Percentiles rank a stretch among this genome's conserved stretches.
These are phyloP conservation scores for Termitomyces sp. DNA, from an alignment of 1,284 basidiomycete genomes.

Conservation along the genomic window DNA sequence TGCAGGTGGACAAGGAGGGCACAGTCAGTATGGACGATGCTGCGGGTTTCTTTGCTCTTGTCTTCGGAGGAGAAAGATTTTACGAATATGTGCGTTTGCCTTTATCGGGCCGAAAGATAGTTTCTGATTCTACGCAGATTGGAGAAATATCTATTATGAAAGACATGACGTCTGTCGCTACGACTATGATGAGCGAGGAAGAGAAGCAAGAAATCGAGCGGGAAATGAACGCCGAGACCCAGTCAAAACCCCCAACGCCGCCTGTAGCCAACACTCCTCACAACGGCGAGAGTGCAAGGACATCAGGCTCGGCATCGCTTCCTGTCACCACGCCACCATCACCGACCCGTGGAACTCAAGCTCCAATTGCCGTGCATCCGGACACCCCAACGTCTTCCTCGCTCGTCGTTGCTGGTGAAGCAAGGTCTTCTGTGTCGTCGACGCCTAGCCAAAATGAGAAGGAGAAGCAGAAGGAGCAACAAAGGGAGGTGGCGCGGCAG, in stretches of 20 bases:
- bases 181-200: conserved; percentile 83
- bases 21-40: conserved; percentile 76
- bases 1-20: conserved; percentile 67
- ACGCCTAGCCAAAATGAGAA: conserved; percentile 15
- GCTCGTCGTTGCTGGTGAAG: conserved; percentile 17
- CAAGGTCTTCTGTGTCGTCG: conserved; percentile 14
- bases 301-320: conserved; percentile 13
- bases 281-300: conserved; percentile 4
- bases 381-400: conserved; percentile 18
- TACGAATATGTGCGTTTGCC: conserved; percentile 69
- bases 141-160: conserved; percentile 93
- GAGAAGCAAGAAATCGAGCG: conserved; percentile 86
- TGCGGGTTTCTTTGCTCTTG: conserved; percentile 86
- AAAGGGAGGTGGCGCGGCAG: conserved; percentile 58
- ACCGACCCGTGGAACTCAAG: neutral
- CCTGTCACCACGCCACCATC: neutral
- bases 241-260: conserved; percentile 12
- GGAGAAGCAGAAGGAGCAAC: conserved; percentile 29
- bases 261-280: conserved; percentile 12
- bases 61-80: conserved; percentile 88
- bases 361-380: conserved; percentile 9
- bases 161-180: conserved; percentile 79
- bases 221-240: conserved; percentile 46
- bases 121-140: conserved; percentile 46
- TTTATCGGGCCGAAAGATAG: neutral